Percentiles rank a stretch among this genome's conserved stretches.
Evolutionary conservation across 768 basidiomycete species (phyloP).

Genomic region (Baorangia bicolor): DNA sequence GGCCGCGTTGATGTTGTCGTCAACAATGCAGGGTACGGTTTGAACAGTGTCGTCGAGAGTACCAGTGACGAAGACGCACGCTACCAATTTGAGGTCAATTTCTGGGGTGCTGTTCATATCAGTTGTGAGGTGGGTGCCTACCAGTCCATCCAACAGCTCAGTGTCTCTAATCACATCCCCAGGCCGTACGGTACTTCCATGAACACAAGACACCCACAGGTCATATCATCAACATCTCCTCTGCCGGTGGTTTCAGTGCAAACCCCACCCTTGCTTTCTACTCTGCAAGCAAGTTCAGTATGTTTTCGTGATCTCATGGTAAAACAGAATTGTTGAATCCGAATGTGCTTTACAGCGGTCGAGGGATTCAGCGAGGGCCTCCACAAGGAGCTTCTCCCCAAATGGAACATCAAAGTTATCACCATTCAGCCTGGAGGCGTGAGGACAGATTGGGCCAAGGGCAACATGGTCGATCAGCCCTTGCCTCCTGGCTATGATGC

Average conservation of each 20-base stretch:
- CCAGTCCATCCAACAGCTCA: not conserved
- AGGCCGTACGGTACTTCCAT: slow-evolving; percentile 30
- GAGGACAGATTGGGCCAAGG: slow-evolving; percentile 21
- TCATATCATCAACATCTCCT: slow-evolving; percentile 22
- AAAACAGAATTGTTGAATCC: no score
- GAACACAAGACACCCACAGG: slow-evolving; percentile 23
- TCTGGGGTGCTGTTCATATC: no score
- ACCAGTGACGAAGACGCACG: slow-evolving; percentile 24
- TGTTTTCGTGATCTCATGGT: not conserved
- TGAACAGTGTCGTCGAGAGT: slow-evolving; percentile 26
- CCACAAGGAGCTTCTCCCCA: no score
- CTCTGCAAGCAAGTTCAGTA: slow-evolving; percentile 25
- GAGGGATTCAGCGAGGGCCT: no score
- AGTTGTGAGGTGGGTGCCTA: slow-evolving; percentile 19
- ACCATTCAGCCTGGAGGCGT: no score
- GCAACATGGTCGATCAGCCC: slow-evolving; percentile 15
- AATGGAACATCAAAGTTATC: no score
- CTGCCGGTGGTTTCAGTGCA: slow-evolving; percentile 15
- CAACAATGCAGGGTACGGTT: no score
- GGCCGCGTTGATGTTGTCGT: slow-evolving; percentile 32
- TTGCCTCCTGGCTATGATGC: slow-evolving; percentile 16
- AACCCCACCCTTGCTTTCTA: slow-evolving; percentile 19
- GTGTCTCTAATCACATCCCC: not conserved
- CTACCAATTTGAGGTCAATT: no score
- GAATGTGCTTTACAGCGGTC: slow-evolving; percentile 9